Conservation (phyloP, 1,284 basidiomycete genomes). For the Prillingera fragicola region DNA sequence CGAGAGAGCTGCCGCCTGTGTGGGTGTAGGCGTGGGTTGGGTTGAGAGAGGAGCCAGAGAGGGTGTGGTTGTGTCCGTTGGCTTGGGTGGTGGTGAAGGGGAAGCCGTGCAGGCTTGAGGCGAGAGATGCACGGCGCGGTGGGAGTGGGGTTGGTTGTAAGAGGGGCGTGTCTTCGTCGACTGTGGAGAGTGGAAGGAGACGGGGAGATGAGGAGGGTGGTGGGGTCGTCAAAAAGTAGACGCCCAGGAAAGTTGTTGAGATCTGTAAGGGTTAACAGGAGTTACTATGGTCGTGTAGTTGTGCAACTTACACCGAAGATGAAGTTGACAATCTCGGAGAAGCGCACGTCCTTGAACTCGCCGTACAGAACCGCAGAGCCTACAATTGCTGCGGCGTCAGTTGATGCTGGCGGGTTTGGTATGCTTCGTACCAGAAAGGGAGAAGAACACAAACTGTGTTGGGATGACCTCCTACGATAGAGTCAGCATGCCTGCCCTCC, state of each 20-base stretch:
- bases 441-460: constrained; percentile 81
- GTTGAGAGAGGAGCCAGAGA: constrained; percentile 4
- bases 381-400: constrained; percentile 69
- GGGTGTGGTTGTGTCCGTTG: not conserved
- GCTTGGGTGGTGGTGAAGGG: constrained; percentile 1
- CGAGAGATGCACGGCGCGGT: too few relatives aligned
- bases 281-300: not conserved
- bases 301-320: constrained; percentile 40
- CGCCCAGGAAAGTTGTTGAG: constrained; percentile 52
- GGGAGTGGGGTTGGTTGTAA: too few relatives aligned
- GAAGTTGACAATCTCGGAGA: constrained; percentile 66
- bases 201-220: not conserved
- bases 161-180: too few relatives aligned
- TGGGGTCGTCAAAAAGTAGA: constrained; percentile 56
- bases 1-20: too few relatives aligned
- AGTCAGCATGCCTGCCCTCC: too few relatives aligned
- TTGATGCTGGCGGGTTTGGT: constrained; percentile 45
- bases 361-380: constrained; percentile 90
- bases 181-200: constrained; percentile 7
- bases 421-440: constrained; percentile 38
- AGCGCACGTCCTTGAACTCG: constrained; percentile 74
- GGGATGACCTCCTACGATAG: constrained; percentile 74
- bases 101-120: too few relatives aligned
- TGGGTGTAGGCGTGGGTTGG: too few relatives aligned
- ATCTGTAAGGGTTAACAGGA: constrained; percentile 44